These are phyloP conservation scores for Coniella lustricola DNA, from an alignment of 2,329 filamentous ascomycete genomes.

Conservation along the genomic window DNA sequence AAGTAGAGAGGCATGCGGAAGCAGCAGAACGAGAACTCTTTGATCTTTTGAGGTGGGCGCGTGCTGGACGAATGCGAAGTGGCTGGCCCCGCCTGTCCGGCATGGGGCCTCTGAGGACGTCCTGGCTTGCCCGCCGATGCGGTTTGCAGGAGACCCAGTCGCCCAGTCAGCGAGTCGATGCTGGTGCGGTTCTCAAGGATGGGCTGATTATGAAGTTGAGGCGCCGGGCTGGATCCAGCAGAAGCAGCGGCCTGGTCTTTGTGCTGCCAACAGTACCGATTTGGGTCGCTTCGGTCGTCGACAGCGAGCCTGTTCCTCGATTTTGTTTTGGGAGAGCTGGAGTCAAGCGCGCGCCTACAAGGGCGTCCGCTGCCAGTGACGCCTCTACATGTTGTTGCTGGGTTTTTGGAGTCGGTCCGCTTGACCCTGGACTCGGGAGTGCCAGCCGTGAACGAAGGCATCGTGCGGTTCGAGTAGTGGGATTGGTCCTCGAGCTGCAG, in stretches of 20 bases:
- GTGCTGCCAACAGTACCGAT: slow-evolving; percentile 92
- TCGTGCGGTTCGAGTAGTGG: slow-evolving; percentile 26
- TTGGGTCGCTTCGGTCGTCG: slow-evolving; percentile 47
- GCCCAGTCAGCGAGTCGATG: slow-evolving; percentile 78
- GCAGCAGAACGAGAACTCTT: slow-evolving; percentile 39
- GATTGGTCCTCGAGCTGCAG: neutral
- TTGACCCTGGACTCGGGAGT: slow-evolving; percentile 76
- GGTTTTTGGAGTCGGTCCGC: slow-evolving; percentile 79
- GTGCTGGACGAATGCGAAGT: slow-evolving; percentile 13
- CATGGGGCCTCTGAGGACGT: slow-evolving; percentile 10
- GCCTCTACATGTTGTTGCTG: slow-evolving; percentile 78
- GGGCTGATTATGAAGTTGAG: slow-evolving; percentile 36
- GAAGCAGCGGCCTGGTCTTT: slow-evolving; percentile 68
- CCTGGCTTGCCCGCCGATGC: slow-evolving; percentile 31
- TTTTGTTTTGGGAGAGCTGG: slow-evolving; percentile 32
- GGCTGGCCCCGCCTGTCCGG: slow-evolving; percentile 17
- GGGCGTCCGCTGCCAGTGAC: slow-evolving; percentile 76
- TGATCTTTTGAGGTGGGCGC: slow-evolving; percentile 23
- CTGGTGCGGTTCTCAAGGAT: slow-evolving; percentile 63
- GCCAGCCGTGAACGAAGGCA: slow-evolving; percentile 61
- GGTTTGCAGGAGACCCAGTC: slow-evolving; percentile 68
- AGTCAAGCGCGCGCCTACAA: slow-evolving; percentile 64
- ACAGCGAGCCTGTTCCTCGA: slow-evolving; percentile 28
- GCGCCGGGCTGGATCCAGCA: slow-evolving; percentile 38
- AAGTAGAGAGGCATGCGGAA: slow-evolving; percentile 38